Evolutionary conservation across 345 rosid genomes (phyloP).

Genomic region (Brassica cretica): DNA sequence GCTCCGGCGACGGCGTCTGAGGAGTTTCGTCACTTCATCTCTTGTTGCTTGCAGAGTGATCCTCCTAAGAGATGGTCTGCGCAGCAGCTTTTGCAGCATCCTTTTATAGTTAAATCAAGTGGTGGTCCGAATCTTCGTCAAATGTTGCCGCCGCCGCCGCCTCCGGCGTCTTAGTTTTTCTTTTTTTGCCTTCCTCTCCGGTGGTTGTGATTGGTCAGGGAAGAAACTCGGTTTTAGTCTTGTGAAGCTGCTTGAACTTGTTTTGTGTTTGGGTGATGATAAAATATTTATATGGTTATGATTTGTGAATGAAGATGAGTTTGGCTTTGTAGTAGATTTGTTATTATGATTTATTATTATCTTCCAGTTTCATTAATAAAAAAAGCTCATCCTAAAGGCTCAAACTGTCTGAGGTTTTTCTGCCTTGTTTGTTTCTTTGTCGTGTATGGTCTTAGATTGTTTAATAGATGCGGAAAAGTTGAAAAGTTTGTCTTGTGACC

Average conservation of each 20-base stretch:
- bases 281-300: not conserved
- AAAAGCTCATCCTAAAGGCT: not conserved
- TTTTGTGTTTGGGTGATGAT: not conserved
- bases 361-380: not conserved
- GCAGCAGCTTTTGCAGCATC: not conserved
- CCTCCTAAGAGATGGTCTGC: not conserved
- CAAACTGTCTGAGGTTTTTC: no score
- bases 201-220: not conserved
- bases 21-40: conserved; percentile 65
- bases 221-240: not conserved
- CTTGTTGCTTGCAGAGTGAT: not conserved
- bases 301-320: not conserved
- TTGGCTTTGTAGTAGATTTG: not conserved
- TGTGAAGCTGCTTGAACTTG: not conserved
- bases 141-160: not conserved
- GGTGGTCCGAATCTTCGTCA: not conserved
- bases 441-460: not conserved
- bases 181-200: not conserved
- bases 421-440: not conserved
- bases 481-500: not conserved
- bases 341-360: not conserved
- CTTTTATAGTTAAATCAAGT: not conserved
- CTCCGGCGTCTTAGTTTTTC: not conserved
- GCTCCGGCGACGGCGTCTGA: conserved; percentile 71
- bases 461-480: not conserved